A percentile compares a stretch with the other conserved stretches of the same genome.
These are phyloP conservation scores for Eucalyptus fibrosa DNA, from an alignment of 345 rosid species.

Conservation along the genomic window DNA sequence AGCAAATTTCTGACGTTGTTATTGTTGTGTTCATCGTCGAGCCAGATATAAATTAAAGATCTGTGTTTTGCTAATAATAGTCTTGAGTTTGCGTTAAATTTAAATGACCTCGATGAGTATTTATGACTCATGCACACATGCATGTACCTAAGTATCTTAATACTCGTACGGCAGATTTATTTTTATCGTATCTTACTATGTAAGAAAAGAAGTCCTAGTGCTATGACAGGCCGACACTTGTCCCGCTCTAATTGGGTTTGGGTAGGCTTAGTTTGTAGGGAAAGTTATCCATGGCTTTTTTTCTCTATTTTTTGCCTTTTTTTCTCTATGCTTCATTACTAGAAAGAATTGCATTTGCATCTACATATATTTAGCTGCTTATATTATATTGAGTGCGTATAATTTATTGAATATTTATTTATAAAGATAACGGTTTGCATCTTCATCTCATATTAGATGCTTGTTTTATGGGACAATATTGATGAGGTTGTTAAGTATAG, in stretches of 20 bases:
- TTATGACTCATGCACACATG: not conserved
- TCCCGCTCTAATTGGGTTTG: not conserved
- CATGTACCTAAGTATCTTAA: not conserved
- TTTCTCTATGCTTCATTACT: not conserved
- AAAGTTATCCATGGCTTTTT: not conserved
- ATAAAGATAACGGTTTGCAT: not conserved
- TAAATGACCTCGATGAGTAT: not conserved
- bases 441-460: not conserved
- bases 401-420: not conserved
- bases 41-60: not conserved
- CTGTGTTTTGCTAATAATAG: not conserved
- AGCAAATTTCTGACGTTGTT: not conserved
- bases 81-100: not conserved
- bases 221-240: not conserved
- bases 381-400: not conserved
- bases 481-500: not conserved
- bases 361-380: not conserved
- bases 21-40: not conserved
- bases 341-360: not conserved
- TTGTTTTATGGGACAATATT: not conserved
- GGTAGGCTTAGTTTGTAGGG: not conserved
- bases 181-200: not conserved
- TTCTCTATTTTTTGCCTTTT: not conserved
- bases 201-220: not conserved
- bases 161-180: not conserved